Percentiles rank a stretch among this genome's conserved stretches.
phyloP scores from a whole-genome alignment of 2,329 filamentous ascomycete species.

The Trichoderma sp. region DNA sequence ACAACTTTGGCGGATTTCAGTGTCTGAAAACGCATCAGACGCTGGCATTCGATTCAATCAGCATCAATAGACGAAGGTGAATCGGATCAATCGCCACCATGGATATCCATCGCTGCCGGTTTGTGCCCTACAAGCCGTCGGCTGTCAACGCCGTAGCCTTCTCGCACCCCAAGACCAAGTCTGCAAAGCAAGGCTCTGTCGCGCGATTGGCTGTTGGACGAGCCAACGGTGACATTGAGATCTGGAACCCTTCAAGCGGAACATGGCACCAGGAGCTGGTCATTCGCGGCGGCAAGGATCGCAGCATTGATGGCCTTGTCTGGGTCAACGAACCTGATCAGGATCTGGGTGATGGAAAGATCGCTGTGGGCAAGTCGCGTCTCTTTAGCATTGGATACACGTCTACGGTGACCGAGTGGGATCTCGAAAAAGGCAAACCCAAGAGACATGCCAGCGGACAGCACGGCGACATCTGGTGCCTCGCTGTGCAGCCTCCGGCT shows the following conservation, averaged over 20 bases:
- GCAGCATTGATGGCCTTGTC: constrained; percentile 83
- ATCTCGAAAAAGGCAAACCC: constrained; percentile 74
- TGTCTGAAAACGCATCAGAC: not conserved
- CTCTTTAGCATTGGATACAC: constrained; percentile 97
- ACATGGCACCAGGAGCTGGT: constrained; percentile 88
- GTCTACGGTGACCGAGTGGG: constrained; percentile 90
- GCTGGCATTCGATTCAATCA: constrained; percentile 1
- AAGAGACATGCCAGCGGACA: constrained; percentile 84
- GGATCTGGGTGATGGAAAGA: constrained; percentile 58
- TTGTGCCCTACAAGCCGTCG: constrained; percentile 86
- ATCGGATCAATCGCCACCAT: constrained; percentile 45
- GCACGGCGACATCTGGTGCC: constrained; percentile 95
- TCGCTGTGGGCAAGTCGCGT: constrained; percentile 68
- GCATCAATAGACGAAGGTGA: constrained; percentile 9
- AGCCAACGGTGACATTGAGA: constrained; percentile 93
- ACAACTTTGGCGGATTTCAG: constrained; percentile 22
- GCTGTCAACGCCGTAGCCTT: constrained; percentile 95
- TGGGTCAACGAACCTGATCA: constrained; percentile 88
- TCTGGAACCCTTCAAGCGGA: constrained; percentile 86
- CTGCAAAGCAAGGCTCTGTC: constrained; percentile 50
- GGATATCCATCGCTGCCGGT: constrained; percentile 97
- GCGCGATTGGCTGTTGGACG: constrained; percentile 83
- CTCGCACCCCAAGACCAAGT: constrained; percentile 63
- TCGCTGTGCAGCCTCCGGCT: constrained; percentile 73
- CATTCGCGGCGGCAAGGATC: constrained; percentile 76